Evolutionary conservation across 164 flowering plant genomes (phyloP), one percentile per base, ranked within the genome.

Genomic region (Vitis rupestris): DNA sequence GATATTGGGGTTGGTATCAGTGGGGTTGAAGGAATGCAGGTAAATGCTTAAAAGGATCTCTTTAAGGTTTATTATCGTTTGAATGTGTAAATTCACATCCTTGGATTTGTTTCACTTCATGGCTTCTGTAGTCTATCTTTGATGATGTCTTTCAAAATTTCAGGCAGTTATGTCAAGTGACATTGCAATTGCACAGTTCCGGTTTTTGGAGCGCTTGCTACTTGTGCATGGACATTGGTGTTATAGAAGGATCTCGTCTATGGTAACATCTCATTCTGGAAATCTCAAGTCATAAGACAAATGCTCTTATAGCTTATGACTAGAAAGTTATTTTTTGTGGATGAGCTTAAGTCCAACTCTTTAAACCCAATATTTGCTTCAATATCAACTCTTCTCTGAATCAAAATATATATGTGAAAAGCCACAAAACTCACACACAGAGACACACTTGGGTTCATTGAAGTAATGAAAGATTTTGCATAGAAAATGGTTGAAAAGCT

Each of bases 11-110:
- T 90, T 60, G 94, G 94, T 15, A 90, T 90, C 63, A 90, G 94
- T 69, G 94, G 92, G 1, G 83, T 80, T 54, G 92, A 90, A 78
- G 94, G 94, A 67, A 90, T 89, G 94, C 94, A 89, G 89, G 90
- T 88, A 66, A 63, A 17, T 72, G 8, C 48, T 47, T 9, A 27
- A 48, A 48, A 12, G 9, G 13, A 14, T 54, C 55, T 6, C 53
- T 61, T 61, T 10, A 4, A 61, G 37, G 3, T 12, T 52, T 27
- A 44, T 19, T 37, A 9, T 54, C 51, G 12, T 1, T 2, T 31
- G 15, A 1, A 23, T 23, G 2, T 56, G 8, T 50, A 30, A 62
- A 55, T 44, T 10, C 56, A 37, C 5, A 30, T 54, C 1, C 14
- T 17, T 48, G 9, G 11, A 10, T 59, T 27, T 12, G 3, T 47